Percentiles rank a stretch among this genome's conserved stretches.
Conservation (phyloP, 106 monocot species). For the Dioscorea alata region DNA sequence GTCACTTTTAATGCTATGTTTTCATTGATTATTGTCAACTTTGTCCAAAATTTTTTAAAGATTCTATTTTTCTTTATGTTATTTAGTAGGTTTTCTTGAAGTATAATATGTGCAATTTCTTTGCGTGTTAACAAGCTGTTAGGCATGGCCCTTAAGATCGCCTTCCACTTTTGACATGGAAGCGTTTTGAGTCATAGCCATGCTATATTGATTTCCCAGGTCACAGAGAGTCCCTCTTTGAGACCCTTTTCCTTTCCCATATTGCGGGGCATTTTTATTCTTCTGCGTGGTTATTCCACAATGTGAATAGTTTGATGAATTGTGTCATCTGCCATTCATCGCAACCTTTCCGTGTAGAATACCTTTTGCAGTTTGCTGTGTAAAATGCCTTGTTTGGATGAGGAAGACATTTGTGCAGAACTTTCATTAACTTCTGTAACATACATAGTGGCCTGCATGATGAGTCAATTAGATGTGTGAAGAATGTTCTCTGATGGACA, state of each 20-base stretch:
- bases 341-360: background rate
- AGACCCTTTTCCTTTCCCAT: background rate
- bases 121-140: background rate
- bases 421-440: background rate
- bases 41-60: too few relatives aligned
- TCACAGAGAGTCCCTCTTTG: slow-evolving; percentile 21
- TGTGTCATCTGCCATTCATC: background rate
- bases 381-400: slow-evolving; percentile 1
- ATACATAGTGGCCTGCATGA: slow-evolving; percentile 2
- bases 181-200: slow-evolving; percentile 37
- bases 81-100: background rate
- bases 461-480: slow-evolving; percentile 17
- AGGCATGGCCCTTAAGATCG: slow-evolving; percentile 62
- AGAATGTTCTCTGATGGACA: slow-evolving; percentile 1
- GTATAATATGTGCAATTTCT: background rate
- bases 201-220: slow-evolving; percentile 10
- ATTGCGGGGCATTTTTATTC: too few relatives aligned
- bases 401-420: background rate
- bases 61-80: background rate
- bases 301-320: too few relatives aligned
- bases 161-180: slow-evolving; percentile 33
- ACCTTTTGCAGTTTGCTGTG: slow-evolving; percentile 1
- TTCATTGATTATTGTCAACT: too few relatives aligned
- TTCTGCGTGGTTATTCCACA: too few relatives aligned
- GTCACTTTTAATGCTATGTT: too few relatives aligned